Evolutionary conservation across 345 rosid species (phyloP).

Genomic region (Passiflora organensis): DNA sequence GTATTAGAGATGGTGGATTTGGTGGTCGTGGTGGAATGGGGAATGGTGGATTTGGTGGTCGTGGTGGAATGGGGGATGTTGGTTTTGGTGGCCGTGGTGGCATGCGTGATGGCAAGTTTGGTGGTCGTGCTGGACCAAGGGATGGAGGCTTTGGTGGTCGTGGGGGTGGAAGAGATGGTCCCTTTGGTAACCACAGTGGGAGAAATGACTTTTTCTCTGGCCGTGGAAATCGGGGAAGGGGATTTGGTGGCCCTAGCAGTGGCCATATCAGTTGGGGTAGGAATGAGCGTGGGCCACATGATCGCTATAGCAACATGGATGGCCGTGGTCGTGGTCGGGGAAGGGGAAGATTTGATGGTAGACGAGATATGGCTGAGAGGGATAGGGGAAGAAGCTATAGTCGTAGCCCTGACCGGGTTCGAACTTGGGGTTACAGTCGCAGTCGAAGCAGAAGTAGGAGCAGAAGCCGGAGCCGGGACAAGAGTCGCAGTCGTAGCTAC

Average conservation of each 20-base stretch:
- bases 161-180: conserved; percentile 40
- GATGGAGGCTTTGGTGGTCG: conserved; percentile 39
- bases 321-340: conserved; percentile 70
- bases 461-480: conserved; percentile 40
- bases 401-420: conserved; percentile 65
- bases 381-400: conserved; percentile 64
- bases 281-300: conserved; percentile 49
- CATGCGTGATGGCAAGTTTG: conserved; percentile 14
- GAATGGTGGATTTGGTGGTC: conserved; percentile 28
- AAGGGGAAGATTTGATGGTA: conserved; percentile 67
- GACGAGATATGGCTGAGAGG: conserved; percentile 48
- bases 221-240: conserved; percentile 62
- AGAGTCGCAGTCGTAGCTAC: conserved; percentile 43
- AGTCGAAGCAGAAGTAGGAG: conserved; percentile 48
- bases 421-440: conserved; percentile 45
- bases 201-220: conserved; percentile 48
- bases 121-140: conserved; percentile 28
- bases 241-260: conserved; percentile 51
- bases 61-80: conserved; percentile 72
- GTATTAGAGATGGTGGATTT: conserved; percentile 23
- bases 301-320: conserved; percentile 53
- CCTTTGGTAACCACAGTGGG: conserved; percentile 50
- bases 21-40: conserved; percentile 31
- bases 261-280: conserved; percentile 48
- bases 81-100: conserved; percentile 34